Percentiles rank a stretch among this genome's conserved stretches.
Evolutionary conservation across 208 protist genomes (phyloP).

Genomic region (Wallacemonas rigidus): DNA sequence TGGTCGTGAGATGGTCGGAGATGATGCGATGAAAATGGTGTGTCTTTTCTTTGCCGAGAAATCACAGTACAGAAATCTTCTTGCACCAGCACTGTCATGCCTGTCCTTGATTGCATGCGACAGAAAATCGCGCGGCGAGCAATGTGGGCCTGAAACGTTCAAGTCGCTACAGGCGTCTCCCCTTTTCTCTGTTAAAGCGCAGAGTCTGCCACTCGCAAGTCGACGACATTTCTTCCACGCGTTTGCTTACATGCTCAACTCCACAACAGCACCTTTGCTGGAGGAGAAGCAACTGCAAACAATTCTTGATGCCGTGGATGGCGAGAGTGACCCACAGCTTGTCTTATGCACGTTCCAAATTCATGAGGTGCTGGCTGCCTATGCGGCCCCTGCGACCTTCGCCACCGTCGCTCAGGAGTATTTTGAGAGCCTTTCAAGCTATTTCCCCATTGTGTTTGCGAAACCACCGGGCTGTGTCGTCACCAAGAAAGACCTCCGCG

Average conservation of each 20-base stretch:
- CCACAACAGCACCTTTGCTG: conserved; percentile 16
- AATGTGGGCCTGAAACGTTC: conserved; percentile 24
- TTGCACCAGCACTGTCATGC: conserved; percentile 35
- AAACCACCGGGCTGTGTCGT: conserved; percentile 62
- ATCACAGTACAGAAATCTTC: conserved; percentile 34
- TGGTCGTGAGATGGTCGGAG: conserved; percentile 26
- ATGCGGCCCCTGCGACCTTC: conserved; percentile 26
- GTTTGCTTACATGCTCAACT: conserved; percentile 29
- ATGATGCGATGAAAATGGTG: conserved; percentile 44
- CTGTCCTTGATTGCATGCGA: conserved; percentile 39
- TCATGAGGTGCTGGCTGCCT: conserved; percentile 27
- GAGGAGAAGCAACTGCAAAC: conserved; percentile 26
- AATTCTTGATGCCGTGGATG: conserved; percentile 66
- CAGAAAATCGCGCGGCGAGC: conserved; percentile 17
- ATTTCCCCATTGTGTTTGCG: conserved; percentile 86
- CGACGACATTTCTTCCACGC: conserved; percentile 32
- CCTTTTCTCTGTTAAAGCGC: background rate
- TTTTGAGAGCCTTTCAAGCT: conserved; percentile 82
- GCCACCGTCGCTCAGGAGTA: conserved; percentile 45
- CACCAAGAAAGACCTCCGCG: conserved; percentile 60
- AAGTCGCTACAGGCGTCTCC: conserved; percentile 13
- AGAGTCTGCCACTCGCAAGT: background rate
- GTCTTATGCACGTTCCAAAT: conserved; percentile 59
- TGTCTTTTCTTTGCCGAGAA: conserved; percentile 60
- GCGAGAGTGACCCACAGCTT: conserved; percentile 74